Evolutionary conservation across 1,284 basidiomycete genomes (phyloP), one percentile per base, ranked within the genome.

Genomic region (Heterobasidion annosum): DNA sequence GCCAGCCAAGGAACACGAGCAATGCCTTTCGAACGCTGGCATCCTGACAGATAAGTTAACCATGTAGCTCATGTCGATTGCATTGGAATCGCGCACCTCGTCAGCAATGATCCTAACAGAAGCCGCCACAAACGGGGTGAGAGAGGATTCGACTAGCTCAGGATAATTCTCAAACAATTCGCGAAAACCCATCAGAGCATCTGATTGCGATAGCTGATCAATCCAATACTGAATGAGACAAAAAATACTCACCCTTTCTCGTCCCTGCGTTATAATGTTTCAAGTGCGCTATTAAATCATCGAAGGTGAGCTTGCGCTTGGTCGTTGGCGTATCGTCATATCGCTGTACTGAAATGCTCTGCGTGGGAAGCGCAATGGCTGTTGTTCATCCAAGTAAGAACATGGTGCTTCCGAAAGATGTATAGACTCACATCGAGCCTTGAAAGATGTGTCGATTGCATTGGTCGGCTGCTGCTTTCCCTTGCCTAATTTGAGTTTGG

Each of bases 391-490:
- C 19, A 46, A 34, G 51, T 48, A 19, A 44, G 19, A 8, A 5
- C 2, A 9, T 37, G 16, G 16, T 3, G 2, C 34, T 44, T 43
- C 35, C 6, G 45, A 40, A 9, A 25, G 32, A 9, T 15, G 15
- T 34, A 44, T n/a, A 34, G 18, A 67, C 78, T 65, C 56, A 94
- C 93, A 93, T 60, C 91, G 81, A 46, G 93, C 85, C 69, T 94
- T 97, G 81, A 96, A 98, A 0, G 93, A 94, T 1, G 95, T 98
- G 68, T 98, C 92, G 59, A 97, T 84, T 8, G 84, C 90, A 79
- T 98, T 98, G 52, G 73, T 81, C 8, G 93, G 78, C 8, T 74
- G 65, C 65, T 90, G 83, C 69, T 96, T 98, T 50, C 91, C 93
- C 69, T 96, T 98, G 37, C 96, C 96, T 51, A 99, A 87, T 71